Percentiles rank a stretch among this genome's conserved stretches.
These are phyloP conservation scores for Artemisia tridentata DNA, from an alignment of 129 eudicot genomes.

Conservation along the genomic window DNA sequence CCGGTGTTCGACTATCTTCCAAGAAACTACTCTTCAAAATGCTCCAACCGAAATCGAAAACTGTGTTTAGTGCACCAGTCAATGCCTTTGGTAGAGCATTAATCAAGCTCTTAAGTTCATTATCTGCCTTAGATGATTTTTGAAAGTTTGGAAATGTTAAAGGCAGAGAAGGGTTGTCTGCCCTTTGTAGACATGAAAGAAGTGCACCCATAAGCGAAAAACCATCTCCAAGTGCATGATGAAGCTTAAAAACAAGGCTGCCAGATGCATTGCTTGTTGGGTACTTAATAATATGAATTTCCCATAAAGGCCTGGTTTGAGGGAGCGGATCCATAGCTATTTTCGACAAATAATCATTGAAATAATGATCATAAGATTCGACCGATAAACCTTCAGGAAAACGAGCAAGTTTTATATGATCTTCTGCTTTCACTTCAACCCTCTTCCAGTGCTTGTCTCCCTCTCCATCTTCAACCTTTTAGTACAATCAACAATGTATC, in stretches of 20 bases:
- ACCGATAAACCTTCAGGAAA: slow-evolving; percentile 41
- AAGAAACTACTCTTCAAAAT: slow-evolving; percentile 54
- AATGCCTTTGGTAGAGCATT: slow-evolving; percentile 21
- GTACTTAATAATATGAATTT: slow-evolving; percentile 48
- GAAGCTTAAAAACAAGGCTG: slow-evolving; percentile 50
- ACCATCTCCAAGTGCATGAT: slow-evolving; percentile 75
- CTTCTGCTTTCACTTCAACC: slow-evolving; percentile 50
- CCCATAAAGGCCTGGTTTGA: slow-evolving; percentile 55
- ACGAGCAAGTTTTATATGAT: slow-evolving; percentile 43
- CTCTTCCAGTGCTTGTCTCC: slow-evolving; percentile 60
- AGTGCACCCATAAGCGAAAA: slow-evolving; percentile 77
- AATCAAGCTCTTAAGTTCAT: slow-evolving; percentile 19
- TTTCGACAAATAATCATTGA: slow-evolving; percentile 47
- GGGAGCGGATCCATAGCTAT: slow-evolving; percentile 45
- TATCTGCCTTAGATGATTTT: slow-evolving; percentile 14
- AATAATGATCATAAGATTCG: slow-evolving; percentile 34
- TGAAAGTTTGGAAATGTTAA: slow-evolving; percentile 51
- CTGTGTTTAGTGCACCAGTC: slow-evolving; percentile 30
- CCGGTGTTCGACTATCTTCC: slow-evolving; percentile 54
- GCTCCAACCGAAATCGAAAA: slow-evolving; percentile 59
- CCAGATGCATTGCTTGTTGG: slow-evolving; percentile 70
- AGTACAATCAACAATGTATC: not conserved
- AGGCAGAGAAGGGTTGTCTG: slow-evolving; percentile 56
- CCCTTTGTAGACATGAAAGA: slow-evolving; percentile 58
- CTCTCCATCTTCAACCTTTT: slow-evolving; percentile 39